These are phyloP conservation scores for Lactifluus subvellereus DNA, from an alignment of 768 basidiomycete species.

Conservation along the genomic window DNA sequence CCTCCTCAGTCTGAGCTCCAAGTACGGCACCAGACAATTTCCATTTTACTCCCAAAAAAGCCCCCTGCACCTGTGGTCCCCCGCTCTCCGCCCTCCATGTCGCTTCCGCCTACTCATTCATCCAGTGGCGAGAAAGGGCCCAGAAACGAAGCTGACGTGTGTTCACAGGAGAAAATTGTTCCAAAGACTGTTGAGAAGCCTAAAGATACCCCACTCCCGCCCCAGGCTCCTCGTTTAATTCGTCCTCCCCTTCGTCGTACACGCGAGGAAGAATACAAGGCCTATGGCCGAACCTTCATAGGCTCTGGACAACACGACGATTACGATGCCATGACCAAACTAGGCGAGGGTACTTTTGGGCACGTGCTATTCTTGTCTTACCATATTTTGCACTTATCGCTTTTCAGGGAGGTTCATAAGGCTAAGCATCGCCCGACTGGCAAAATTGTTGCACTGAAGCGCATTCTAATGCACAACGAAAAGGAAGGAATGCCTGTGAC, in stretches of 20 bases:
- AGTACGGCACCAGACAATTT: slow-evolving; percentile 33
- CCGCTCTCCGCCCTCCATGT: slow-evolving; percentile 2
- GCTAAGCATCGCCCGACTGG: slow-evolving; percentile 62
- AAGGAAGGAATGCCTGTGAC: slow-evolving; percentile 97
- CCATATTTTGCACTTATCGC: background rate
- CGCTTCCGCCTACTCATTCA: slow-evolving; percentile 11
- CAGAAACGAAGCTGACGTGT: background rate
- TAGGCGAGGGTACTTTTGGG: slow-evolving; percentile 98
- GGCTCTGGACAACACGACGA: slow-evolving; percentile 69
- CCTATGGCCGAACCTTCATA: slow-evolving; percentile 60
- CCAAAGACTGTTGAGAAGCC: background rate
- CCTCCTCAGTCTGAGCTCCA: slow-evolving; percentile 25
- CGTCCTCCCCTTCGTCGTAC: slow-evolving; percentile 46
- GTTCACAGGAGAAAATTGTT: background rate
- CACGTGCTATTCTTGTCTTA: slow-evolving; percentile 11
- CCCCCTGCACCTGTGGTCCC: background rate
- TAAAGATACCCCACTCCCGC: background rate
- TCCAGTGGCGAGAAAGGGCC: background rate
- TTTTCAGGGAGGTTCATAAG: slow-evolving; percentile 80
- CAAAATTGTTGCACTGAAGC: slow-evolving; percentile 77
- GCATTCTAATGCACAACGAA: slow-evolving; percentile 94
- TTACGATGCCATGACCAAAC: slow-evolving; percentile 77
- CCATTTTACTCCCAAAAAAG: slow-evolving; percentile 21
- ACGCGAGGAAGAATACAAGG: slow-evolving; percentile 56
- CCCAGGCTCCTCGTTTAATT: slow-evolving; percentile 30